These are phyloP conservation scores for Septoria linicola DNA, from an alignment of 2,329 filamentous ascomycete species.

Conservation along the genomic window DNA sequence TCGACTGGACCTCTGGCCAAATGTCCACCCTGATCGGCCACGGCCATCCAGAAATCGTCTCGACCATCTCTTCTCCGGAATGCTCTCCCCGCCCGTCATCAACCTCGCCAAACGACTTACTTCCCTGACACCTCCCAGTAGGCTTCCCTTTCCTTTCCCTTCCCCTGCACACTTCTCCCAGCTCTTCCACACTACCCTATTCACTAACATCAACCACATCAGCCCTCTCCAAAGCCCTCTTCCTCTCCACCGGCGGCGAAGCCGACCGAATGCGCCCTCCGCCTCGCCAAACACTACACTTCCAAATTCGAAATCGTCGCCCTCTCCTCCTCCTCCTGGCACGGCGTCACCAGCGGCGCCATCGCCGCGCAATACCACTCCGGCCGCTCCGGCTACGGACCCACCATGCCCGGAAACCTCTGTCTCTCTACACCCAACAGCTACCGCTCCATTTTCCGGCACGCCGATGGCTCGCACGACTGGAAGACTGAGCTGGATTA, in stretches of 20 bases:
- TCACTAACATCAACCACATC: no score
- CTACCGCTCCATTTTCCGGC: constrained; percentile 62
- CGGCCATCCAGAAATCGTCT: constrained; percentile 58
- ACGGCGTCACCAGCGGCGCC: constrained; percentile 59
- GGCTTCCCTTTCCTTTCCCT: no score
- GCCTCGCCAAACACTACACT: constrained; percentile 63
- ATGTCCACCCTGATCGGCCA: constrained; percentile 62
- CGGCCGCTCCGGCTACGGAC: constrained; percentile 51
- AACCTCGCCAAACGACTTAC: constrained; percentile 54
- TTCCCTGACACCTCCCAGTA: constrained; percentile 48
- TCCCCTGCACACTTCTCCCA: no score
- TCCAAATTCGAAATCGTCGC: constrained; percentile 66
- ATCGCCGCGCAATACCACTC: constrained; percentile 55
- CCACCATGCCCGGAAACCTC: constrained; percentile 56
- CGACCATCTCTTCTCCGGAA: constrained; percentile 61
- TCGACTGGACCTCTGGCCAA: constrained; percentile 60
- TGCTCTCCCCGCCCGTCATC: constrained; percentile 59
- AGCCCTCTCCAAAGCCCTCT: constrained; percentile 56
- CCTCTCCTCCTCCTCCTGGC: constrained; percentile 57
- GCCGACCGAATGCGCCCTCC: constrained; percentile 60
- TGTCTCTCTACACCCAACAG: constrained; percentile 60
- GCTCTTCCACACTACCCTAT: no score
- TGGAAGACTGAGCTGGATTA: constrained; percentile 65
- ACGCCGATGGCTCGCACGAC: constrained; percentile 60
- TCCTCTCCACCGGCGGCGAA: constrained; percentile 59